These are phyloP conservation scores for Colletotrichum gloeosporioides DNA, from an alignment of 2,329 filamentous ascomycete genomes.

Conservation along the genomic window DNA sequence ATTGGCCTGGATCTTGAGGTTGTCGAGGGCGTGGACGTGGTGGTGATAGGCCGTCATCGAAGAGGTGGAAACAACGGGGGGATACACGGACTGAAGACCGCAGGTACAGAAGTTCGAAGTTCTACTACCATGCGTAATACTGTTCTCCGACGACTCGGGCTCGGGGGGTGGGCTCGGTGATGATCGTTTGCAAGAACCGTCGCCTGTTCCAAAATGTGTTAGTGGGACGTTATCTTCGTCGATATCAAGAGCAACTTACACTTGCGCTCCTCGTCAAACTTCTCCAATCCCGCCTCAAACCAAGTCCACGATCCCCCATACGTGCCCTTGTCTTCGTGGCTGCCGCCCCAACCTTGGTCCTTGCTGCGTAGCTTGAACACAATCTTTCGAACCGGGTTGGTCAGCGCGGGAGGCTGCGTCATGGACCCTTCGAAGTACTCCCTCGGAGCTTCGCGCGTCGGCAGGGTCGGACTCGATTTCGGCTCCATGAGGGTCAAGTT, in stretches of 20 bases:
- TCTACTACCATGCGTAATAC: conserved; percentile 2
- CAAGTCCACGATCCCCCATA: conserved; percentile 62
- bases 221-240: rapidly evolving
- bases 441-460: neutral
- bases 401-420: conserved; percentile 29
- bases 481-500: conserved; percentile 6
- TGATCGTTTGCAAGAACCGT: conserved; percentile 3
- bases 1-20: conserved; percentile 56
- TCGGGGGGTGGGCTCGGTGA: neutral
- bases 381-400: conserved; percentile 62
- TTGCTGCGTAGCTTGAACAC: conserved; percentile 62
- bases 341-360: conserved; percentile 64
- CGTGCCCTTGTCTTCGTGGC: conserved; percentile 32
- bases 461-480: neutral
- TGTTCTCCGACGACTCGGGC: neutral
- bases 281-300: conserved; percentile 68
- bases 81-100: conserved; percentile 41
- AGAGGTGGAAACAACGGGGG: conserved; percentile 26
- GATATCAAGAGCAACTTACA: conserved; percentile 20
- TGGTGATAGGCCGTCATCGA: conserved; percentile 39
- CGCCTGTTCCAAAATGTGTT: neutral
- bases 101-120: conserved; percentile 32
- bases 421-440: conserved; percentile 39
- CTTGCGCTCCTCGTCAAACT: conserved; percentile 46
- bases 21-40: conserved; percentile 34